Conservation (phyloP, 2,329 filamentous ascomycete species). For the Nannizzia gypsea region DNA sequence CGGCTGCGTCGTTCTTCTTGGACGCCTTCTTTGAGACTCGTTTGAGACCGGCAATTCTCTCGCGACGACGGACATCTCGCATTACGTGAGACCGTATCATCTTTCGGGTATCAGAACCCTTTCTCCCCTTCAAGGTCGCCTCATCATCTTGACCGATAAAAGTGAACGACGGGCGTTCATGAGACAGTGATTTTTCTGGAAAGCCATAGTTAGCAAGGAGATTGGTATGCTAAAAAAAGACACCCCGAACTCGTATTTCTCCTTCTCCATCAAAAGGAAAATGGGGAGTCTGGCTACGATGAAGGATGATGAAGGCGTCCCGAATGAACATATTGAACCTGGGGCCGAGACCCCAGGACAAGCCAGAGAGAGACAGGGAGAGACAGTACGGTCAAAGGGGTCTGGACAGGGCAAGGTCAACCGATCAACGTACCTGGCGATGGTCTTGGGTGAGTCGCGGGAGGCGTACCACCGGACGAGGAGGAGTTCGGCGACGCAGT, state of each 20-base stretch:
- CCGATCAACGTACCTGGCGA: not conserved
- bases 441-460: not conserved
- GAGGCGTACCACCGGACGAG: not conserved
- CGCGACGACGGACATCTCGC: slow-evolving; percentile 32
- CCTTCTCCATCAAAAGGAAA: too few relatives aligned
- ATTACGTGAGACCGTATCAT: slow-evolving; percentile 35
- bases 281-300: too few relatives aligned
- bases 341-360: not conserved
- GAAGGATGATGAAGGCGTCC: not conserved
- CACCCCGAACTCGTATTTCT: too few relatives aligned
- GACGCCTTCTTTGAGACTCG: slow-evolving; percentile 23
- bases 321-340: not conserved
- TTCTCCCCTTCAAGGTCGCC: slow-evolving; percentile 28
- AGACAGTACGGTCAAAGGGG: too few relatives aligned
- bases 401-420: too few relatives aligned
- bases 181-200: not conserved
- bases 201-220: not conserved
- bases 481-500: not conserved
- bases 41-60: slow-evolving; percentile 29
- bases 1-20: not conserved
- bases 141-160: slow-evolving; percentile 34
- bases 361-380: not conserved
- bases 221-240: not conserved
- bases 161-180: slow-evolving; percentile 23
- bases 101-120: slow-evolving; percentile 29